Conservation (phyloP, 2,329 filamentous ascomycete species). For the Cordyceps militaris region DNA sequence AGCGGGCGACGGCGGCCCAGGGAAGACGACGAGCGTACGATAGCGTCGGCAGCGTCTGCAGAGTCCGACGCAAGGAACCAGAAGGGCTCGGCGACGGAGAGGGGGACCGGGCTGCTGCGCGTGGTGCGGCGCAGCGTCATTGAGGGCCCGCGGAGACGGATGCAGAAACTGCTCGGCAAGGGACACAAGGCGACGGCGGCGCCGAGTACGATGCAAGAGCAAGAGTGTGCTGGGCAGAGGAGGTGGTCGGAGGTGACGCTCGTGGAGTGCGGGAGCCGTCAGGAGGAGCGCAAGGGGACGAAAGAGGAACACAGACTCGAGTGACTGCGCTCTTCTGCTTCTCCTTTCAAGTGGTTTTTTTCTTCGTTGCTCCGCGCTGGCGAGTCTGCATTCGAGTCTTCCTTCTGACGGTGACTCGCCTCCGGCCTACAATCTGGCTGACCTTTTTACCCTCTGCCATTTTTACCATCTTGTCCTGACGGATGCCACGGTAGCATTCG, state of each 20-base stretch:
- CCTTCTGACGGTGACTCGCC: not conserved
- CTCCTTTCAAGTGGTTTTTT: not conserved
- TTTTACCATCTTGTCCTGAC: not conserved
- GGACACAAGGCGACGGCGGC: not conserved
- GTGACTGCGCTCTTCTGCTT: not conserved
- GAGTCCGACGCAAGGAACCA: not conserved
- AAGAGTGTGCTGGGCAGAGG: not conserved
- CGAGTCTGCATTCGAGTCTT: not conserved
- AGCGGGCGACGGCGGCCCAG: not conserved
- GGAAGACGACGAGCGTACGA: not conserved
- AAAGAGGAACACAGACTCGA: not conserved
- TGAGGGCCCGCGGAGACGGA: not conserved
- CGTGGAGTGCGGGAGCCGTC: not conserved
- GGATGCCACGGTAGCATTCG: not conserved
- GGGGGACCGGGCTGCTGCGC: not conserved
- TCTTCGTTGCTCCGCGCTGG: not conserved
- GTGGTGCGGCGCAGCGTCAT: not conserved
- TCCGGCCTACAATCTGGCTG: too few relatives aligned
- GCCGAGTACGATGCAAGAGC: not conserved
- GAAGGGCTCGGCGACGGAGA: not conserved
- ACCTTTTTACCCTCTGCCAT: not conserved
- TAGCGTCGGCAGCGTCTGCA: not conserved
- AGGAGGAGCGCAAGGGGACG: not conserved
- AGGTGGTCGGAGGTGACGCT: slow-evolving; percentile 1
- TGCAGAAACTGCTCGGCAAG: not conserved